Conservation (phyloP, 2,329 filamentous ascomycete genomes). For the Diaporthe destruens region DNA sequence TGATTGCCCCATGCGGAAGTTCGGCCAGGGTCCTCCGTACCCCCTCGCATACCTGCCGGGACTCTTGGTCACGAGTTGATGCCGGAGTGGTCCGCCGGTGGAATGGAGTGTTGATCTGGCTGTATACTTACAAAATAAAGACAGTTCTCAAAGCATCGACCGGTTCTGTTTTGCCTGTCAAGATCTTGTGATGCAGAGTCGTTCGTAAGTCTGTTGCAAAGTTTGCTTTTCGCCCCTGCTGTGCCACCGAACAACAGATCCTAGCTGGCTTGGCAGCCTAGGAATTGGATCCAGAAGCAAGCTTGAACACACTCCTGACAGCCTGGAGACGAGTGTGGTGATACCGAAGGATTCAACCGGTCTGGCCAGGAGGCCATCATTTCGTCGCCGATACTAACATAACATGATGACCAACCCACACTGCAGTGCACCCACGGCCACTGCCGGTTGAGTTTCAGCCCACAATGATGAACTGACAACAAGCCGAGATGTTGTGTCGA, state of each 20-base stretch:
- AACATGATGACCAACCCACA: not conserved
- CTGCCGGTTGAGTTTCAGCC: not conserved
- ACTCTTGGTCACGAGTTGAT: constrained; percentile 7
- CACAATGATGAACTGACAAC: not conserved
- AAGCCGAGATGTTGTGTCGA: not conserved
- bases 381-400: not conserved
- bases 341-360: constrained; percentile 21
- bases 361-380: not conserved
- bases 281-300: not conserved
- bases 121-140: not conserved
- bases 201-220: not conserved
- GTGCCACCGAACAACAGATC: constrained; percentile 15
- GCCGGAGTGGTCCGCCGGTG: not conserved
- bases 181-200: not conserved
- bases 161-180: not conserved
- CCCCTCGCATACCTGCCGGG: constrained; percentile 7
- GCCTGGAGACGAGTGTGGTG: constrained; percentile 6
- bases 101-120: not conserved
- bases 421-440: not conserved
- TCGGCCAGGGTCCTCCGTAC: constrained; percentile 27
- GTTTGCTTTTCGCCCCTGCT: constrained; percentile 18
- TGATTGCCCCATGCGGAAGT: constrained; percentile 10
- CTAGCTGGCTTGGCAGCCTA: constrained; percentile 18
- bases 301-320: not conserved
- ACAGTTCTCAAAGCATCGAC: not conserved